A percentile compares a stretch with the other conserved stretches of the same genome.
Conservation (phyloP, 257 asterid species). For the Osmanthus fragrans region DNA sequence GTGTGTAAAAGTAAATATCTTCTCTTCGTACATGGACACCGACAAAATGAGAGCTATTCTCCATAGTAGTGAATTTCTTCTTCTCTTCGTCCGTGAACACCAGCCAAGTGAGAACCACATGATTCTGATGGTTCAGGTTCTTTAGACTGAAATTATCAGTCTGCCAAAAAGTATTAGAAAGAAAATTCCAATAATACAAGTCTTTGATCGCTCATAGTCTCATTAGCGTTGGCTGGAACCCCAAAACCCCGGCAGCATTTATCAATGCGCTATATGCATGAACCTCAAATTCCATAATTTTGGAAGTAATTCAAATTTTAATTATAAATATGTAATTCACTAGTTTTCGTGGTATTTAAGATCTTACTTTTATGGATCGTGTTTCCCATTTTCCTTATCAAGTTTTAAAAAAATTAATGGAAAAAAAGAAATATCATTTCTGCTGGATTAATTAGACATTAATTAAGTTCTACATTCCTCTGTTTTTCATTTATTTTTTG, state of each 20-base stretch:
- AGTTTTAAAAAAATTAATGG: background rate
- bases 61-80: background rate
- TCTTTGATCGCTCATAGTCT: background rate
- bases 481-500: background rate
- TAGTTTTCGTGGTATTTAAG: background rate
- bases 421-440: background rate
- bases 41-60: too few relatives aligned
- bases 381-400: background rate
- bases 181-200: background rate
- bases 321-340: background rate
- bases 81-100: background rate
- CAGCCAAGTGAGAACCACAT: background rate
- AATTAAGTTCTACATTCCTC: background rate
- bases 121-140: background rate
- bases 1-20: too few relatives aligned
- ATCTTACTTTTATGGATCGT: background rate
- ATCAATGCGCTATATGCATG: constrained; percentile 20
- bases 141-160: background rate
- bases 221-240: constrained; percentile 28
- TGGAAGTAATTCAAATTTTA: constrained; percentile 25
- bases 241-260: constrained; percentile 40
- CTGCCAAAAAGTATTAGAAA: background rate
- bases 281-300: background rate
- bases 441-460: background rate
- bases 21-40: too few relatives aligned